Percentiles rank a stretch among this genome's conserved stretches.
Conservation (phyloP, 768 basidiomycete species). For the Floccularia luteovirens region DNA sequence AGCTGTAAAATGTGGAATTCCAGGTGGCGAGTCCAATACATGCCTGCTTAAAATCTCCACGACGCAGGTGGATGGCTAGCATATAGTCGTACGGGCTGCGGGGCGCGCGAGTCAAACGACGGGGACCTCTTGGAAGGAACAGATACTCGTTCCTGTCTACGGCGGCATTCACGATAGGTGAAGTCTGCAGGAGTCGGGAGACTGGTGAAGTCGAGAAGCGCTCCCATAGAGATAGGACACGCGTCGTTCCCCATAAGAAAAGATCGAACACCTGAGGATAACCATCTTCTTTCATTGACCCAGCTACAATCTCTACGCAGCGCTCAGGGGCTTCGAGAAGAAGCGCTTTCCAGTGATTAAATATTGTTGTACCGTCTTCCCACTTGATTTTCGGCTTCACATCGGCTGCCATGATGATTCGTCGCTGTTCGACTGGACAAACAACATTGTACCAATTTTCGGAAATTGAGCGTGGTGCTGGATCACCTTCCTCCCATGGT, state of each 20-base stretch:
- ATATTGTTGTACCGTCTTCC: conserved; percentile 24
- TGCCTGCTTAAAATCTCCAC: conserved; percentile 39
- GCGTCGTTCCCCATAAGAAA: conserved; percentile 28
- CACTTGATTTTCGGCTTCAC: conserved; percentile 26
- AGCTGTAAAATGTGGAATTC: conserved; percentile 39
- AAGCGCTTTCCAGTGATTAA: conserved; percentile 29
- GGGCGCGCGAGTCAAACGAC: conserved; percentile 16
- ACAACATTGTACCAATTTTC: conserved; percentile 34
- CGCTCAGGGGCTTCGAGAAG: conserved; percentile 30
- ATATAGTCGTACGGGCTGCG: conserved; percentile 30
- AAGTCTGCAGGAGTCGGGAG: conserved; percentile 30
- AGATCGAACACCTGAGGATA: conserved; percentile 39
- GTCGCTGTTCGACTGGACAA: conserved; percentile 30
- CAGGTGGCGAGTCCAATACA: conserved; percentile 34
- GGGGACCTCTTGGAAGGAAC: conserved; percentile 23
- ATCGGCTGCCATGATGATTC: conserved; percentile 26
- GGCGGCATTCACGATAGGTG: conserved; percentile 33
- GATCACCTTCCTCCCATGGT: conserved; percentile 27
- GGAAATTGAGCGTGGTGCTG: conserved; percentile 36
- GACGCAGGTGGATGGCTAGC: conserved; percentile 43
- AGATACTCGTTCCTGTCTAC: conserved; percentile 34
- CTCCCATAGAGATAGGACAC: conserved; percentile 36
- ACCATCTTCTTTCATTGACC: conserved; percentile 28
- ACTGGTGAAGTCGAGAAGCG: conserved; percentile 32
- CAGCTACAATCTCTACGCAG: conserved; percentile 33